Base-by-base conservation (phyloP, 1,139 yeast genomes). In the Pichia sp. region DNA sequence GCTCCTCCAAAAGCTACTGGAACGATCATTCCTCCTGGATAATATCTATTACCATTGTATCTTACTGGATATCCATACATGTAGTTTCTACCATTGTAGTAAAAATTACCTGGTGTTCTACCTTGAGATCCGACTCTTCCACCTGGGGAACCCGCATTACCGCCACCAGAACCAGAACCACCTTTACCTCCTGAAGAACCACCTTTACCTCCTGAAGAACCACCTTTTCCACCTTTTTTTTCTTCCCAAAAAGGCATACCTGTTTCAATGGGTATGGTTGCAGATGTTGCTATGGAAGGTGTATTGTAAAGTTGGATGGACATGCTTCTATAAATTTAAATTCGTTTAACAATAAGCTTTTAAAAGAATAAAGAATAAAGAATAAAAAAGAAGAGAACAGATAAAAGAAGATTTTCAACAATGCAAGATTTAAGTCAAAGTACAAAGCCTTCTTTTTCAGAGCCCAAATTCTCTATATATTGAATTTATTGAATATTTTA, bases 11-110 rank as follows among this genome's bases (percentile, higher is more conserved):
- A 49, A 1, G 45, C 49, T 3, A 46, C 49, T 3, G 52, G 52
- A 7, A 42, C 3, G 7, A 49, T 44, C 26, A 49, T 26, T 5
- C 52, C 52, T 7, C 40, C 18, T 4, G 52, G 52, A 35, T 49
- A 49, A 30, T 32, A 34, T 9, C 37, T 26, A 33, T 49, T 49
- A 7, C 52, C 52, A 5, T 8, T 2, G 37, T 45, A 49, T 3
- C 31, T 11, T 2, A 49, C 49, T 5, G 52, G 52, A 30, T 49
- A 49, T 11, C 52, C 52, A 36, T 48, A 45, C 7, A 40, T n/a
- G 31, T 48, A 48, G 39, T 48, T 32, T 25, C 27, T 31, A 6
- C 49, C 49, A 32, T 43, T 45, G 36, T 47, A 44, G n/a, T 41
- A 37, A 34, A 39, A 39, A 8, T 34, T 46, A 18, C 48, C 48